Conservation (phyloP, 179 eudicot genomes). For the Amaranthus tricolor region DNA sequence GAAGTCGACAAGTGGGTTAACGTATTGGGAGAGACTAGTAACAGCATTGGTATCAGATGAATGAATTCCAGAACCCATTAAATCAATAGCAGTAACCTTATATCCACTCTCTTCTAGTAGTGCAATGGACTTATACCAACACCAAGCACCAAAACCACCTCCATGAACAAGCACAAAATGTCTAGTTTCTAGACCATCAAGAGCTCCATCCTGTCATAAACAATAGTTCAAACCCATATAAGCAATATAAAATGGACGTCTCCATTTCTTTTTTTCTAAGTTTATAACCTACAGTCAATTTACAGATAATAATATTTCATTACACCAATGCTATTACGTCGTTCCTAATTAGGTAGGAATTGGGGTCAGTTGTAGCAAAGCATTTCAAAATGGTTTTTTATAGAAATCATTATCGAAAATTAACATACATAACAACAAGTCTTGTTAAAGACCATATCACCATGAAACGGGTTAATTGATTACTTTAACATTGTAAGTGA, state of each 20-base stretch:
- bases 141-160: slow-evolving; percentile 99
- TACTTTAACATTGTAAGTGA: too few species aligned
- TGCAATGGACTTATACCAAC: slow-evolving; percentile 96
- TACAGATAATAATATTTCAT: background rate
- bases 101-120: slow-evolving; percentile 80
- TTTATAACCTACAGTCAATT: background rate
- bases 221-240: slow-evolving; percentile 7
- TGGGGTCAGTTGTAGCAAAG: background rate
- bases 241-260: background rate
- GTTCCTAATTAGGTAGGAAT: too few species aligned
- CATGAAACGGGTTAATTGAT: too few species aligned
- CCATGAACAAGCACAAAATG: slow-evolving; percentile 97
- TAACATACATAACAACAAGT: too few species aligned
- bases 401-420: too few species aligned
- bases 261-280: too few species aligned
- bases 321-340: too few species aligned
- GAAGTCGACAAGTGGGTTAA: slow-evolving; percentile 71
- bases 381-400: background rate
- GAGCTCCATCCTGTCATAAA: slow-evolving; percentile 52
- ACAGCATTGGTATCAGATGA: slow-evolving; percentile 68
- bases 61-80: slow-evolving; percentile 89
- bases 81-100: slow-evolving; percentile 79
- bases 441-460: too few species aligned
- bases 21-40: slow-evolving; percentile 74
- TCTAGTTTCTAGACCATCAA: slow-evolving; percentile 56